phyloP scores from a whole-genome alignment of 441 rosid genomes.

The Erodium texanum region DNA sequence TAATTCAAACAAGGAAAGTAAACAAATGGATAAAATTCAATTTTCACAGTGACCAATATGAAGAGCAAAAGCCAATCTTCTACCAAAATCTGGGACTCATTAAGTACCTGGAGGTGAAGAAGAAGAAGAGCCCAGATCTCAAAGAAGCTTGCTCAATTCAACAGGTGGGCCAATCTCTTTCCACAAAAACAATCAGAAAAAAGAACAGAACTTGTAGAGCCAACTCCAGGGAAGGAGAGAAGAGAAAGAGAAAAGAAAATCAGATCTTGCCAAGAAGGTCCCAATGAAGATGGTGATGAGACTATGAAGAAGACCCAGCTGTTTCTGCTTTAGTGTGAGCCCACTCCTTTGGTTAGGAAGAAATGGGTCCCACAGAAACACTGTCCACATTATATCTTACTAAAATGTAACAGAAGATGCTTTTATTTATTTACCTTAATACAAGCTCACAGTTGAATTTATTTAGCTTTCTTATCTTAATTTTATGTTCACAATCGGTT shows the following conservation, averaged over 20 bases:
- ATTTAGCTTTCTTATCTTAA: too few relatives aligned
- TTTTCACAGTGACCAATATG: background rate
- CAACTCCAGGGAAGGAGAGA: background rate
- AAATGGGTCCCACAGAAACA: background rate
- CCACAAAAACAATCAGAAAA: background rate
- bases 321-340: slow-evolving; percentile 2
- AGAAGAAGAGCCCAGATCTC: background rate
- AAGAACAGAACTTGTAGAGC: background rate
- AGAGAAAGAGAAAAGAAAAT: background rate
- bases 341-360: background rate
- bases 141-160: background rate
- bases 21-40: background rate
- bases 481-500: too few relatives aligned
- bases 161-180: background rate
- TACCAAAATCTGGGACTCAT: background rate
- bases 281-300: background rate
- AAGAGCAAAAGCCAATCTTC: background rate
- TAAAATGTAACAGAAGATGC: background rate
- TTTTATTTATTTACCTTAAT: background rate
- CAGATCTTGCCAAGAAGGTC: background rate
- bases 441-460: background rate
- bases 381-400: background rate
- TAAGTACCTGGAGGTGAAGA: background rate
- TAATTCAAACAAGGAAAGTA: background rate
- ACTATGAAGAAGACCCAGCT: slow-evolving; percentile 2